Evolutionary conservation across 169 alveolate species (phyloP), one percentile per base, ranked within the genome.

Genomic region (Plasmodium malariae): DNA sequence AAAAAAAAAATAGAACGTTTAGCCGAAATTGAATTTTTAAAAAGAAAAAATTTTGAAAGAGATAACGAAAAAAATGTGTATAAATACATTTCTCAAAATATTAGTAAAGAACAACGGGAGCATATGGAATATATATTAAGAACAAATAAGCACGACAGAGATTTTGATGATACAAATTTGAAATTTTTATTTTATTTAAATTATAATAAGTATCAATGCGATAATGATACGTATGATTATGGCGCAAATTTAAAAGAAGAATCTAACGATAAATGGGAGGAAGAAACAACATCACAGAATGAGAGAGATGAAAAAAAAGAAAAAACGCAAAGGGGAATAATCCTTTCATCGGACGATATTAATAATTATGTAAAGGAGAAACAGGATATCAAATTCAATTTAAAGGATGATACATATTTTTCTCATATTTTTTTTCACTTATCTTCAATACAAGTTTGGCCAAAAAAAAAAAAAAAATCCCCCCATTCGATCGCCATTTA

Each of bases 31-130:
- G 74, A 59, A 32, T 74, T 74, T 49, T n/a, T 74, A 19, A 74
- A 74, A 74, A 62, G 88, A 32, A 67, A 28, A 24, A 74, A 74
- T 34, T 74, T 74, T 34, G 76, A 74, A 60, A 17, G 55, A 65
- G 88, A 74, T 60, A n/a, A 48, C 11, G 74, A 74, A 17, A 74
- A 74, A 74, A 74, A 60, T 65, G 49, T 74, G 3, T 65, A 74
- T n/a, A 74, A 74, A 49, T 74, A 74, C 21, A 74, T 60, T 43
- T 43, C 88, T 3, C 74, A 60, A 21, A 74, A 74, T 34, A 40
- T 74, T 17, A 34, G 55, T 48, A 26, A 21, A 67, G 65, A 74
- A 65, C 88, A 74, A 19, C 40, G 43, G 28, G 76, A 63, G 12
- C 11, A 24, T 21, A 28, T 74, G 54, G 68, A 74, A 7, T 28